These are phyloP conservation scores for Coemansia sp. DNA, from an alignment of 192 early-diverging fungal genomes.

Conservation along the genomic window DNA sequence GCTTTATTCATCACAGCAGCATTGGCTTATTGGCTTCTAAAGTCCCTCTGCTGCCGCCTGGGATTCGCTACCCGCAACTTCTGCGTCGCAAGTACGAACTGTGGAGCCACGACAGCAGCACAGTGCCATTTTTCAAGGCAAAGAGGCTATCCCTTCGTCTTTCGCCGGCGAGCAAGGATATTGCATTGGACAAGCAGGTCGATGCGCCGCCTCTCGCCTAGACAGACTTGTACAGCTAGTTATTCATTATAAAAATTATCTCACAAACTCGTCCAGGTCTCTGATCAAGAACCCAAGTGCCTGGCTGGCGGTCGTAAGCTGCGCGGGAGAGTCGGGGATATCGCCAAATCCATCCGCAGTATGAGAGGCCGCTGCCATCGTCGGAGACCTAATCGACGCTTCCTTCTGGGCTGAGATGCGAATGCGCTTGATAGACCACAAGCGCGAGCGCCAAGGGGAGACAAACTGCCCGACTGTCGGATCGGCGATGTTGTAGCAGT, in stretches of 20 bases:
- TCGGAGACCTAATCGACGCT: background rate
- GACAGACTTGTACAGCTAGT: background rate
- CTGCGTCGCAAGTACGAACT: slow-evolving; percentile 29
- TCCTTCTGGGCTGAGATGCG: slow-evolving; percentile 29
- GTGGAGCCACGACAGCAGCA: slow-evolving; percentile 18
- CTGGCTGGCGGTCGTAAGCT: slow-evolving; percentile 34
- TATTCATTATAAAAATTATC: too few relatives aligned
- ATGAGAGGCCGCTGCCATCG: background rate
- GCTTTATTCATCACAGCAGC: slow-evolving; percentile 20
- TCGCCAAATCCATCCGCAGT: slow-evolving; percentile 31
- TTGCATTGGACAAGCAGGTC: background rate
- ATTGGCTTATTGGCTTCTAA: slow-evolving; percentile 4
- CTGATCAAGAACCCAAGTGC: slow-evolving; percentile 44
- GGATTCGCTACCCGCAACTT: slow-evolving; percentile 25
- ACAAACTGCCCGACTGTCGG: slow-evolving; percentile 66
- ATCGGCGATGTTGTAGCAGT: slow-evolving; percentile 64
- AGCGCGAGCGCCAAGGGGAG: slow-evolving; percentile 88
- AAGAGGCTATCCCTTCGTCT: slow-evolving; percentile 32
- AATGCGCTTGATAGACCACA: slow-evolving; percentile 89
- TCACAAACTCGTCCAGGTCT: slow-evolving; percentile 32
- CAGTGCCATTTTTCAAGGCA: slow-evolving; percentile 32
- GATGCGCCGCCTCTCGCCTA: background rate
- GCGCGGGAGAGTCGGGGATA: slow-evolving; percentile 24
- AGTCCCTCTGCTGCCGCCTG: slow-evolving; percentile 19
- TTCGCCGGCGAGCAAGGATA: background rate